Conservation (phyloP, 2,329 filamentous ascomycete genomes). For the Phaeosphaeria sp. region DNA sequence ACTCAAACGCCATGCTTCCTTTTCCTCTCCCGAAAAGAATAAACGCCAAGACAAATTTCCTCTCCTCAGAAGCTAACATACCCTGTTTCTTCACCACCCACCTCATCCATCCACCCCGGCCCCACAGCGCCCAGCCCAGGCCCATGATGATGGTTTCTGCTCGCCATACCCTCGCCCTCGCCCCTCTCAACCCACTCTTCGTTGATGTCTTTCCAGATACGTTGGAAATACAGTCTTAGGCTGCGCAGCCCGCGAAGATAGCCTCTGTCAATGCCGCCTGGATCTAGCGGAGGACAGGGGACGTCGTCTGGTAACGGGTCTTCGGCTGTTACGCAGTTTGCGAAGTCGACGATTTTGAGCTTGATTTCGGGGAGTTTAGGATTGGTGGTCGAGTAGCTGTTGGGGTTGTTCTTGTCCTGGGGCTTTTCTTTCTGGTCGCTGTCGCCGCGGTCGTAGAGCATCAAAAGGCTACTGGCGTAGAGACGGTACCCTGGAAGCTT, state of each 20-base stretch:
- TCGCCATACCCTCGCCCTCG: slow-evolving; percentile 49
- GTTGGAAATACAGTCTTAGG: slow-evolving; percentile 81
- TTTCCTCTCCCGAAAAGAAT: not conserved
- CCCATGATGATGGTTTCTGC: slow-evolving; percentile 37
- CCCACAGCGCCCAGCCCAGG: slow-evolving; percentile 42
- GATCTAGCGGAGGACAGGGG: slow-evolving; percentile 80
- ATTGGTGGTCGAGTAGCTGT: not conserved
- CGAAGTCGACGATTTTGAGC: slow-evolving; percentile 98
- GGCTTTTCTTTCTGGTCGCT: slow-evolving; percentile 55
- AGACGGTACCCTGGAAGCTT: slow-evolving; percentile 86
- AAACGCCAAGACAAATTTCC: not conserved
- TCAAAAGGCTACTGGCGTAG: slow-evolving; percentile 91
- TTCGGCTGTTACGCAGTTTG: slow-evolving; percentile 92
- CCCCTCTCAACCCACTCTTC: slow-evolving; percentile 53
- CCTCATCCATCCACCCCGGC: slow-evolving; percentile 43
- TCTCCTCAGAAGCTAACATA: slow-evolving; percentile 44
- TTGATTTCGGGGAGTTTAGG: slow-evolving; percentile 66
- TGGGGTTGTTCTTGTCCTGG: not conserved
- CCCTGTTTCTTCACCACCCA: slow-evolving; percentile 42
- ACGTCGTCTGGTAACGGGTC: slow-evolving; percentile 66
- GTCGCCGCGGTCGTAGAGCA: slow-evolving; percentile 92
- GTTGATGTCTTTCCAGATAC: slow-evolving; percentile 80
- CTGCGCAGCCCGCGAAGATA: slow-evolving; percentile 86
- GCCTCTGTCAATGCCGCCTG: slow-evolving; percentile 81
- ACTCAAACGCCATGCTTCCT: not conserved